Conservation (phyloP, 768 basidiomycete species). For the Termitomyces sp. region DNA sequence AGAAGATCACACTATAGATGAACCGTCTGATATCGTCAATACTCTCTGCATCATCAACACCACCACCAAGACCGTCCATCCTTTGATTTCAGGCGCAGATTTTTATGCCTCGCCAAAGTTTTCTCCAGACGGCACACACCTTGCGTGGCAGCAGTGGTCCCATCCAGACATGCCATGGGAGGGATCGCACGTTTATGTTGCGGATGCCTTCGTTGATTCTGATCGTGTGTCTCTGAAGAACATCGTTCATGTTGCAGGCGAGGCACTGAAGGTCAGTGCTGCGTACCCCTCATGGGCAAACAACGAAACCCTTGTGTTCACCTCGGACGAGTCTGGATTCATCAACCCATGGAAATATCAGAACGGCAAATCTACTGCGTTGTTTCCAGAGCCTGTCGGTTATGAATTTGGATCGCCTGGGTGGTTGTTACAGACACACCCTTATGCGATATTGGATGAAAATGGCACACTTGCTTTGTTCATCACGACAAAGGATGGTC, state of each 20-base stretch:
- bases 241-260: slow-evolving; percentile 43
- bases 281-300: slow-evolving; percentile 57
- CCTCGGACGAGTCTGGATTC: slow-evolving; percentile 60
- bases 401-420: slow-evolving; percentile 55
- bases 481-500: slow-evolving; percentile 35
- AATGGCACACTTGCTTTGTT: slow-evolving; percentile 28
- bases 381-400: slow-evolving; percentile 35
- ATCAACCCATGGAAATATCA: slow-evolving; percentile 59
- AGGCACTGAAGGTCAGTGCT: slow-evolving; percentile 43
- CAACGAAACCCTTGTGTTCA: slow-evolving; percentile 54
- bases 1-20: slow-evolving; percentile 64
- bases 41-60: slow-evolving; percentile 54
- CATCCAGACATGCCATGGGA: slow-evolving; percentile 26
- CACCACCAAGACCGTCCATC: slow-evolving; percentile 31
- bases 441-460: slow-evolving; percentile 40
- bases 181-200: slow-evolving; percentile 29
- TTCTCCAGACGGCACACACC: slow-evolving; percentile 16
- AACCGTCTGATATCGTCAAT: slow-evolving; percentile 48
- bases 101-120: slow-evolving; percentile 57
- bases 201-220: slow-evolving; percentile 29
- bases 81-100: slow-evolving; percentile 53
- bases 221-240: slow-evolving; percentile 28
- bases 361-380: slow-evolving; percentile 25
- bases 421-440: slow-evolving; percentile 48
- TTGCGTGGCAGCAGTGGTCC: slow-evolving; percentile 22